Base-by-base conservation (phyloP, 495 filamentous ascomycete species). In the Xylaria cubensis region DNA sequence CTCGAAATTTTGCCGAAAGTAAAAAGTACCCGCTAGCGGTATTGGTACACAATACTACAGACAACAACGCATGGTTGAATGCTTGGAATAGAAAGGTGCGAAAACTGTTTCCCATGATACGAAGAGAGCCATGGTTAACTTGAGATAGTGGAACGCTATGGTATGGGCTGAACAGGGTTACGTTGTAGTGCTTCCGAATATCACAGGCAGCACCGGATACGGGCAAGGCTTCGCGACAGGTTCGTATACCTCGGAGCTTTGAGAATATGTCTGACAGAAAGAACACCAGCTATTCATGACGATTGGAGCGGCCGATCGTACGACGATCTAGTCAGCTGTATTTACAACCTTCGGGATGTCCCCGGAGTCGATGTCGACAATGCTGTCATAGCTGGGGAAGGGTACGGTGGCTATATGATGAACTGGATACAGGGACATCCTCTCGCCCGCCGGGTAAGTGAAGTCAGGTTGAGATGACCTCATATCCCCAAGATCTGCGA, bases 111-210 rank as follows among this genome's bases (percentile, higher is more conserved):
- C 39, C 36, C 34, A 63, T 68, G 42, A 21, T n/a, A 24, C 26
- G 1, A 67, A 17, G 4, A 50, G 42, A 44, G 51, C 6, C 67
- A 63, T 56, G 53, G 26, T 15, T 64, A 26, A 42, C 19, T 17
- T 17, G 13, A 21, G 10, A 29, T 41, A 77, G 75, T 72, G 48
- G 67, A 79, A 79, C 51, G 34, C 63, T 2, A 67, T 62, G 0
- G 39, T 74, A 1, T 79, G 71, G 69, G 80, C 80, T 17, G 74
- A 79, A 39, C 75, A 80, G 64, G 80, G 80, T n/a, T 80, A 80
- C 32, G 64, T 81, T 39, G 74, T 81, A 8, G 72, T 81, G 12
- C 44, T 63, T 39, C 80, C 80, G 4, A 80, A 80, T 50, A 77
- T 79, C 39, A 76, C 77, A 1, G 80, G 78, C 1, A 78, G 74